Percentiles rank a stretch among this genome's conserved stretches.
These are phyloP conservation scores for Microthlaspi erraticum DNA, from an alignment of 345 rosid species.

Conservation along the genomic window DNA sequence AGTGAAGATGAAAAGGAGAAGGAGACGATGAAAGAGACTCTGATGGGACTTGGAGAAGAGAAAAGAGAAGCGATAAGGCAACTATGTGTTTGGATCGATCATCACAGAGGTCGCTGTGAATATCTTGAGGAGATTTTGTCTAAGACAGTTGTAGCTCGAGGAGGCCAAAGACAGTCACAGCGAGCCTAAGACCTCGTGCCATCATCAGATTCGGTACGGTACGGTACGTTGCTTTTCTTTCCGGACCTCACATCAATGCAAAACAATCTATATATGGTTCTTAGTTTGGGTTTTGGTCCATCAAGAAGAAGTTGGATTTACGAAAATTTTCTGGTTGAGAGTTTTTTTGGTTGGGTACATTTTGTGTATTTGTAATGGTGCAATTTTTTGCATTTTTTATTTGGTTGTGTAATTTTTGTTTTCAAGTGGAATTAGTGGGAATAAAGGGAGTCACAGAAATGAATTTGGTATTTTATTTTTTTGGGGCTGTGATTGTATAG, in stretches of 20 bases:
- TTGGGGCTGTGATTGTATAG: conserved; percentile 14
- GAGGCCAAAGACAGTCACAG: conserved; percentile 39
- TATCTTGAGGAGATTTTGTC: conserved; percentile 53
- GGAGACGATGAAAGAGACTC: conserved; percentile 50
- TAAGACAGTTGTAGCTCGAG: conserved; percentile 37
- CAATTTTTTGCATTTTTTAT: conserved; percentile 5
- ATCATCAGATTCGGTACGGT: not conserved
- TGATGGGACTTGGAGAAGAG: conserved; percentile 68
- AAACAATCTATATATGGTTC: conserved; percentile 25
- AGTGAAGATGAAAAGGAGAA: conserved; percentile 62
- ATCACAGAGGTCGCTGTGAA: conserved; percentile 68
- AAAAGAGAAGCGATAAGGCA: conserved; percentile 90
- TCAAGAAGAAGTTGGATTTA: conserved; percentile 9
- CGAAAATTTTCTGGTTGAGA: not conserved
- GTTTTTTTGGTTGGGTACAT: conserved; percentile 23
- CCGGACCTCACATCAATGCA: conserved; percentile 17
- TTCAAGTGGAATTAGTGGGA: too few species aligned
- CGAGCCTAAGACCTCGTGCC: conserved; percentile 25
- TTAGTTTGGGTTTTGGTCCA: conserved; percentile 10
- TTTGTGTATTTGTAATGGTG: conserved; percentile 32
- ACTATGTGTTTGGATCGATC: conserved; percentile 84
- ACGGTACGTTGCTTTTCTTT: conserved; percentile 21
- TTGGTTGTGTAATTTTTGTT: conserved; percentile 13
- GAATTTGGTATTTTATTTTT: not conserved
- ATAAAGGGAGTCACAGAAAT: conserved; percentile 10